These are phyloP conservation scores for Phylloporus scabripes DNA, from an alignment of 768 basidiomycete species.

Conservation along the genomic window DNA sequence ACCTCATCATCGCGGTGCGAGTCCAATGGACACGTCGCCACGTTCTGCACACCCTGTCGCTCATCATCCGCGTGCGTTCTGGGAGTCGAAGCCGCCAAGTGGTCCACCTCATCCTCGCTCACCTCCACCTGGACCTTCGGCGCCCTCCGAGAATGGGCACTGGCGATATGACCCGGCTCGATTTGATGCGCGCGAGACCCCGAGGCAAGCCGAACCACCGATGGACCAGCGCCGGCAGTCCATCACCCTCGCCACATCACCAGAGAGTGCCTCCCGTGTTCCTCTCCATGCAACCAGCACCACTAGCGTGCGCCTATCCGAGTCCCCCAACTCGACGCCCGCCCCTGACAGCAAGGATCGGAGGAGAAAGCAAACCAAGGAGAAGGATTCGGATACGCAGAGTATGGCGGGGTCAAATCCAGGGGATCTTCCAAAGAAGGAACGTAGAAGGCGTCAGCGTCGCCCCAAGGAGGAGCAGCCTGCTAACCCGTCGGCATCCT, in stretches of 20 bases:
- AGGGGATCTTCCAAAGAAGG: constrained; percentile 49
- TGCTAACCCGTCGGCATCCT: constrained; percentile 29
- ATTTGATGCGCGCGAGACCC: constrained; percentile 43
- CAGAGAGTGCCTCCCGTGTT: constrained; percentile 34
- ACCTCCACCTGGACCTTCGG: constrained; percentile 32
- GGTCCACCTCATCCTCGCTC: constrained; percentile 28
- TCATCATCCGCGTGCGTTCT: constrained; percentile 39
- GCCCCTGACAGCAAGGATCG: constrained; percentile 45
- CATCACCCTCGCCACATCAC: constrained; percentile 42
- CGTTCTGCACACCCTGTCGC: constrained; percentile 43
- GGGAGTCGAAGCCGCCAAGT: constrained; percentile 54
- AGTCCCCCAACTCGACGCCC: constrained; percentile 49
- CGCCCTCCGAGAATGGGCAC: constrained; percentile 38
- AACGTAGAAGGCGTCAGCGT: constrained; percentile 46
- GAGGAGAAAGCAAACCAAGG: constrained; percentile 41
- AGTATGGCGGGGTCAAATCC: constrained; percentile 25
- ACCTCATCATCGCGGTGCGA: constrained; percentile 37
- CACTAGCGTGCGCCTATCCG: constrained; percentile 44
- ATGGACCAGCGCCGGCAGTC: constrained; percentile 33
- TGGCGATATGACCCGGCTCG: constrained; percentile 61
- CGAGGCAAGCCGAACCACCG: constrained; percentile 26
- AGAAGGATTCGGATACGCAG: constrained; percentile 42
- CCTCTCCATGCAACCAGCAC: constrained; percentile 28
- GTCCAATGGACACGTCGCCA: constrained; percentile 60
- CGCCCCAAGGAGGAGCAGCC: constrained; percentile 41